Evolutionary conservation across 192 early-diverging fungal species (phyloP).

Genomic region (Phycomyces nitens): DNA sequence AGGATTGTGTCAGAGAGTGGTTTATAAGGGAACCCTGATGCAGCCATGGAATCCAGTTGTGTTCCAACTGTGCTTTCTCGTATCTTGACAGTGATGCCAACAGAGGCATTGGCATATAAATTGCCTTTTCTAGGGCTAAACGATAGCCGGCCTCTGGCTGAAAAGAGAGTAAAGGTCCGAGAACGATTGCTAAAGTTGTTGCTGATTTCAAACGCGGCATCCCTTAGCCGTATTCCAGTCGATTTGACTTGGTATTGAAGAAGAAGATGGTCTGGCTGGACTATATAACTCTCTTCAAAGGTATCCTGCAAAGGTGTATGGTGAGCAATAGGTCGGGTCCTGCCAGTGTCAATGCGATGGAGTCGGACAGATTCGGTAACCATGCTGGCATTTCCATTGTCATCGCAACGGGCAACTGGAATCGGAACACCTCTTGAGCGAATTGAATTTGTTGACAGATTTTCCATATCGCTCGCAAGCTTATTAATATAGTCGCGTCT

Average conservation of each 20-base stretch:
- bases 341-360: no score
- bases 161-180: slow-evolving; percentile 8
- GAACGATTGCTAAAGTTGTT: background rate
- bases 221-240: background rate
- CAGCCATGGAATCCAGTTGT: background rate
- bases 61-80: background rate
- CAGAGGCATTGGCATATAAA: background rate
- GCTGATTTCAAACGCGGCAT: background rate
- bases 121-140: slow-evolving; percentile 1
- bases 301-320: background rate
- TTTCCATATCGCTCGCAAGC: no score
- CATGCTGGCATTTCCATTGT: no score
- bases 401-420: no score
- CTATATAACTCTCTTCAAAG: background rate
- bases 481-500: no score
- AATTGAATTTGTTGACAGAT: no score
- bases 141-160: background rate
- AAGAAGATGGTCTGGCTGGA: background rate
- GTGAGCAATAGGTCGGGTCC: background rate
- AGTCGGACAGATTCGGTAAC: no score
- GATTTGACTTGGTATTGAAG: background rate
- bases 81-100: background rate
- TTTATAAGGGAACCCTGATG: background rate
- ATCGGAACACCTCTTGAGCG: no score
- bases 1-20: slow-evolving; percentile 10